Conservation (phyloP, 148 eudicot species). For the Agrostemma githago region DNA sequence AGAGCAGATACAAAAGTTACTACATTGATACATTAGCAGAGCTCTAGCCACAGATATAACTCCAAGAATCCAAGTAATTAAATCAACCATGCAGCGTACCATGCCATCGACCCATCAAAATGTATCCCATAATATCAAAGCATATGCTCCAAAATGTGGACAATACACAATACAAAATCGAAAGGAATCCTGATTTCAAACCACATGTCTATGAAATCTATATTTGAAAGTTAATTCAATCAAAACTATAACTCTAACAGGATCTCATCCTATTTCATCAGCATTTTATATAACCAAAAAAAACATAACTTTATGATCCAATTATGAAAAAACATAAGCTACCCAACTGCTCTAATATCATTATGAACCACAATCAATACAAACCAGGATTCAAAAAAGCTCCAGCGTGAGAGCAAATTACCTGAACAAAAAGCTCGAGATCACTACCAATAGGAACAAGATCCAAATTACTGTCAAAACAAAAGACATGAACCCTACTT, state of each 20-base stretch:
- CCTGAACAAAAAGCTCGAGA: constrained; percentile 55
- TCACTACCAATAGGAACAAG: constrained; percentile 70
- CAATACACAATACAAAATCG: not conserved
- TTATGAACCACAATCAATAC: constrained; percentile 5
- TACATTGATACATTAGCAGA: not conserved
- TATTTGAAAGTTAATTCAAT: too few species aligned
- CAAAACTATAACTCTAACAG: not conserved
- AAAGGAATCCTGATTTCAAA: not conserved
- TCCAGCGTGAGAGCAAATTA: constrained; percentile 8
- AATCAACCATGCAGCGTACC: not conserved
- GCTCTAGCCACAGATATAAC: not conserved
- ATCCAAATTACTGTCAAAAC: constrained; percentile 71
- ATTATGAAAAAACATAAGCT: not conserved
- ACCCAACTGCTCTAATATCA: not conserved
- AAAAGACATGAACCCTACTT: constrained; percentile 94
- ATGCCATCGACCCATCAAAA: not conserved
- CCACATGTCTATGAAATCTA: not conserved
- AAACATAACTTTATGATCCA: not conserved
- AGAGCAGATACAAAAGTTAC: not conserved
- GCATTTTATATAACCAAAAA: not conserved
- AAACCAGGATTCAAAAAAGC: not conserved
- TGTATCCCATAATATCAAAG: not conserved
- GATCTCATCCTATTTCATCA: not conserved
- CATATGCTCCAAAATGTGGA: not conserved
- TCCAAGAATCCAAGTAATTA: not conserved